Evolutionary conservation across 2,329 filamentous ascomycete genomes (phyloP), one percentile per base, ranked within the genome.

Genomic region (Trichothecium sympodiale): DNA sequence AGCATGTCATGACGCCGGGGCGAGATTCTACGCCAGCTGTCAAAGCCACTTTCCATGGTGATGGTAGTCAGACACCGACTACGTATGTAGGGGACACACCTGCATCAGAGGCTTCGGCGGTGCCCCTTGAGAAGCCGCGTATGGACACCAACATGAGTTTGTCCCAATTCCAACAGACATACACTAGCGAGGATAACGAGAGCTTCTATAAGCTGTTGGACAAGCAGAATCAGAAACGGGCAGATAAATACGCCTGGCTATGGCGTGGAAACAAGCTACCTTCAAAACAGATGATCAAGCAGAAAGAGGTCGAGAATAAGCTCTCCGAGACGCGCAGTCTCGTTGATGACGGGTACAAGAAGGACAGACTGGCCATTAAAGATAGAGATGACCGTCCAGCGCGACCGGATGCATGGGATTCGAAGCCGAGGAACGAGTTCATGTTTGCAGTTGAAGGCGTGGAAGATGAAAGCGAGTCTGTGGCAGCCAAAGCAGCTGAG

Each of bases 151-250:
- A 80, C 46, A 77, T 96, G 66, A 87, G 81, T 40, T 69, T 98
- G 2, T 77, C 80, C 36, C 75, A 80, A 2, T 98, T 95, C 50
- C 91, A 98, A 53, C 73, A 83, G 3, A 89, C 84, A 46, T 96
- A 95, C 60, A 98, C 89, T 1, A 94, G 86, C 51, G 91, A 98
- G 57, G 91, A 98, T 55, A 96, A 96, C 52, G 91, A 95, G 54
- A 93, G 84, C 47, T 96, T 98, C 63, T 94, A 94, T 58, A 82
- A 80, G 47, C 68, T 98, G 2, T 65, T 96, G 18, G 91, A 98
- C 60, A 83, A 80, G 50, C 86, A 95, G 51, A 98, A 95, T 51
- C 71, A 79, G 41, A 89, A 87, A 55, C 75, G 71, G 34, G 80
- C 83, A 1, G 80, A 88, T 50, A 94, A 89, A 49, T 83, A 94